Percentiles rank a stretch among this genome's conserved stretches.
These are phyloP conservation scores for Asterella californica DNA, from an alignment of 225 moss, liverwort and hornwort species.

Conservation along the genomic window DNA sequence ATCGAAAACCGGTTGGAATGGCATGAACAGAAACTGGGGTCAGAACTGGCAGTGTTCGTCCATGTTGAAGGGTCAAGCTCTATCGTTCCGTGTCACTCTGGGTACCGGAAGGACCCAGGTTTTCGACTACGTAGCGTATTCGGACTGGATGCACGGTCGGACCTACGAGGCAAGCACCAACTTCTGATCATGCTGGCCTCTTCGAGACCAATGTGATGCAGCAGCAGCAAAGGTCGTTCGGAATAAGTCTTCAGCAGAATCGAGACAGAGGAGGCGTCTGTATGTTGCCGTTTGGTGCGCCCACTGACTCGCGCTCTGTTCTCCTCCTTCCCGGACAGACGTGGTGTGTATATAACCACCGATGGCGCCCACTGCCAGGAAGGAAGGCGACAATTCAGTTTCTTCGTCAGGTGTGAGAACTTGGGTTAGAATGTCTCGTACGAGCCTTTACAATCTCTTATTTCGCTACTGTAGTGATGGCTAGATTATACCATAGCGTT, in stretches of 20 bases:
- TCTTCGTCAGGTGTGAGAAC: neutral
- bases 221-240: neutral
- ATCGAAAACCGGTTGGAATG: conserved; percentile 3
- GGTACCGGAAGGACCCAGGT: neutral
- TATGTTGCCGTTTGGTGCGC: neutral
- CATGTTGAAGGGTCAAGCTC: conserved; percentile 13
- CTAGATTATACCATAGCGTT: neutral
- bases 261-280: neutral
- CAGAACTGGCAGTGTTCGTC: conserved; percentile 25
- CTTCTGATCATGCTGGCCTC: neutral
- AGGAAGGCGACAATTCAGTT: neutral
- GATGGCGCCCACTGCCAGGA: conserved; percentile 4
- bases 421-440: neutral
- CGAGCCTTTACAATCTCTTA: neutral
- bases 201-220: neutral
- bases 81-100: conserved; percentile 28
- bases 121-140: neutral
- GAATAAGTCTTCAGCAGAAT: neutral
- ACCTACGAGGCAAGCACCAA: conserved; percentile 16
- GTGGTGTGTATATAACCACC: neutral
- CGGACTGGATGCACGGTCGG: conserved; percentile 24
- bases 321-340: neutral
- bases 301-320: neutral
- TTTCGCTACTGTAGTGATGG: neutral
- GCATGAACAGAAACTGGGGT: conserved; percentile 35